phyloP scores from a whole-genome alignment of 768 basidiomycete genomes.

The Russula lepida region DNA sequence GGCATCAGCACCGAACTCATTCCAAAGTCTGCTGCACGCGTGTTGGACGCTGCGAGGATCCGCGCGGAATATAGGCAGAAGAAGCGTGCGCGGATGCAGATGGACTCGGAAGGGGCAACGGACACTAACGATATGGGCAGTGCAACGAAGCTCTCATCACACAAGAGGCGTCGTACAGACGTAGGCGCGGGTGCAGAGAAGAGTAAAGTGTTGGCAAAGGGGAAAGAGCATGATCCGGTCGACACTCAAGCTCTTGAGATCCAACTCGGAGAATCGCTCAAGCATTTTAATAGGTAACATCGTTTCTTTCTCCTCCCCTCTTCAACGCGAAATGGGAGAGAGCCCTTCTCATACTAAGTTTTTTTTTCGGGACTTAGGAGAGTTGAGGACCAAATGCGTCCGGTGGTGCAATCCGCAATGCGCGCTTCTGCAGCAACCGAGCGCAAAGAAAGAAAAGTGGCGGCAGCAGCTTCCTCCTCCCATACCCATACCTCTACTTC shows the following conservation, averaged over 20 bases:
- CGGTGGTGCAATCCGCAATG: slow-evolving; percentile 52
- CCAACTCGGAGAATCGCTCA: slow-evolving; percentile 59
- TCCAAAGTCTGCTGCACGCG: slow-evolving; percentile 59
- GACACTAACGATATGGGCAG: slow-evolving; percentile 21
- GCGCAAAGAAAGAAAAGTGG: slow-evolving; percentile 36
- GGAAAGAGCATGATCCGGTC: neutral
- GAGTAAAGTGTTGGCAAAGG: neutral
- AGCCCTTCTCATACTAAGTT: neutral
- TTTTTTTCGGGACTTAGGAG: slow-evolving; percentile 36
- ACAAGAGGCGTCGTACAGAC: slow-evolving; percentile 25
- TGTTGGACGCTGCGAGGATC: slow-evolving; percentile 54
- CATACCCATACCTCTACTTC: neutral
- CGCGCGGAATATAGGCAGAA: slow-evolving; percentile 43
- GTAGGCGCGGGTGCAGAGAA: slow-evolving; percentile 21
- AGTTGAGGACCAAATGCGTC: slow-evolving; percentile 65
- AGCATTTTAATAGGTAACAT: slow-evolving; percentile 66
- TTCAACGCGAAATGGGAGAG: neutral
- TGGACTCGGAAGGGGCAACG: slow-evolving; percentile 30
- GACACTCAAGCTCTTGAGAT: slow-evolving; percentile 31
- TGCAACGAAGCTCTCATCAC: neutral
- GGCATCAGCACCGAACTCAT: slow-evolving; percentile 44
- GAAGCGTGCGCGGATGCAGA: neutral
- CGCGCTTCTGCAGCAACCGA: slow-evolving; percentile 45
- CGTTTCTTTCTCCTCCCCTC: neutral
- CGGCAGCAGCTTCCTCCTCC: slow-evolving; percentile 17